Percentiles rank a stretch among this genome's conserved stretches.
These are phyloP conservation scores for Aspergillus caelatus DNA, from an alignment of 2,329 filamentous ascomycete species.

Conservation along the genomic window DNA sequence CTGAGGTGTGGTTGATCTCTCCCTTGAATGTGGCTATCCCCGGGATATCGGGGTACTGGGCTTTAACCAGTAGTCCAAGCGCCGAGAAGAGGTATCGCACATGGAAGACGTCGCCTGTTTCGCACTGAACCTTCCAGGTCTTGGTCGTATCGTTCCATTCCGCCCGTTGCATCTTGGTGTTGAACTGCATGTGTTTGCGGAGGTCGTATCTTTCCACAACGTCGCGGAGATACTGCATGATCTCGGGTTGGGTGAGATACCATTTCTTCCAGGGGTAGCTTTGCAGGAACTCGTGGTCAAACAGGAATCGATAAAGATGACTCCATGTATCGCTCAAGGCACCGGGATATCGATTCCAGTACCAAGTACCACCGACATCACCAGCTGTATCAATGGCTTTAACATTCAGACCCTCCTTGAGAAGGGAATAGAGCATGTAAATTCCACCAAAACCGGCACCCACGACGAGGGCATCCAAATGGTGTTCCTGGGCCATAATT, in stretches of 20 bases:
- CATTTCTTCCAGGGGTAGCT: constrained; percentile 8
- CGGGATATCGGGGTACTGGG: constrained; percentile 55
- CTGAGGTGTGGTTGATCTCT: constrained; percentile 55
- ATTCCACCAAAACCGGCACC: constrained; percentile 45
- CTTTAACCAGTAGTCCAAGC: constrained; percentile 37
- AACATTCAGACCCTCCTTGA: constrained; percentile 38
- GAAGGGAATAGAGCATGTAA: constrained; percentile 41
- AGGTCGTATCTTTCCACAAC: constrained; percentile 28
- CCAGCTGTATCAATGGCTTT: constrained; percentile 44
- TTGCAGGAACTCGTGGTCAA: constrained; percentile 26
- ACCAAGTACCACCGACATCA: constrained; percentile 49
- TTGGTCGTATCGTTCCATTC: constrained; percentile 14
- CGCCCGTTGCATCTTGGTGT: constrained; percentile 19
- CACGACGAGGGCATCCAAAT: constrained; percentile 43
- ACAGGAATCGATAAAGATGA: constrained; percentile 32
- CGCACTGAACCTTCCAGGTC: constrained; percentile 18
- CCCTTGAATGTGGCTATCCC: constrained; percentile 57
- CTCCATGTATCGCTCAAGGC: constrained; percentile 43
- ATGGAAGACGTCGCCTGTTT: constrained; percentile 7
- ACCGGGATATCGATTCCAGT: constrained; percentile 50
- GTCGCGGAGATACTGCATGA: constrained; percentile 30
- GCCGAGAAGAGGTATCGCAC: constrained; percentile 21
- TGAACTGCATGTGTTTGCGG: constrained; percentile 23
- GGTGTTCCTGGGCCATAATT: constrained; percentile 9
- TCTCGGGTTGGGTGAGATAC: constrained; percentile 27